phyloP scores from a whole-genome alignment of 805 yeast genomes.

The Sugiyamaella americana region DNA sequence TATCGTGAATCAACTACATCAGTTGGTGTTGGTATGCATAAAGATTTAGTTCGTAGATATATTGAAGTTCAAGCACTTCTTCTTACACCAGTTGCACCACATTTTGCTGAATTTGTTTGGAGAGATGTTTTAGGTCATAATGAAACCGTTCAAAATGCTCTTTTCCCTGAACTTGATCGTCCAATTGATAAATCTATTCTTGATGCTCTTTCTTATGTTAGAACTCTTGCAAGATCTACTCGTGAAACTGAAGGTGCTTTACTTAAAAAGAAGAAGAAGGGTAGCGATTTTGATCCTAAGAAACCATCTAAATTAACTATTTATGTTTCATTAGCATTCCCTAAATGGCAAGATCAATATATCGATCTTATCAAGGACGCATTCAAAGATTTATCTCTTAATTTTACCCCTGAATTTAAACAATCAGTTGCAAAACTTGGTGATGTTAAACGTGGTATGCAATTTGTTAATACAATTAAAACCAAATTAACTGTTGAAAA shows the following conservation, averaged over 20 bases:
- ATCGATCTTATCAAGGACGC: slow-evolving; percentile 63
- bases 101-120: slow-evolving; percentile 85
- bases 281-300: slow-evolving; percentile 64
- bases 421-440: slow-evolving; percentile 36
- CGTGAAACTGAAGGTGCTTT: slow-evolving; percentile 91
- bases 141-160: slow-evolving; percentile 63
- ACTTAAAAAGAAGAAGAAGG: slow-evolving; percentile 78
- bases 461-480: slow-evolving; percentile 82
- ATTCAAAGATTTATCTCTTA: slow-evolving; percentile 24
- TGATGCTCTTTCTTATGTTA: slow-evolving; percentile 73
- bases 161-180: slow-evolving; percentile 71
- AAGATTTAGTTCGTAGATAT: slow-evolving; percentile 70
- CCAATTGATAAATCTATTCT: slow-evolving; percentile 56
- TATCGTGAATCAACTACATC: slow-evolving; percentile 73
- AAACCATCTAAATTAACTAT: slow-evolving; percentile 69
- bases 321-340: slow-evolving; percentile 73
- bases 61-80: slow-evolving; percentile 81
- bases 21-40: slow-evolving; percentile 57
- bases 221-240: slow-evolving; percentile 69
- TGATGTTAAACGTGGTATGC: slow-evolving; percentile 98
- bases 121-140: slow-evolving; percentile 68
- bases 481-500: slow-evolving; percentile 53
- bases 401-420: slow-evolving; percentile 34
- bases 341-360: slow-evolving; percentile 84
- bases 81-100: slow-evolving; percentile 92